Conservation (phyloP, 129 eudicot species). For the Smallanthus sonchifolius region DNA sequence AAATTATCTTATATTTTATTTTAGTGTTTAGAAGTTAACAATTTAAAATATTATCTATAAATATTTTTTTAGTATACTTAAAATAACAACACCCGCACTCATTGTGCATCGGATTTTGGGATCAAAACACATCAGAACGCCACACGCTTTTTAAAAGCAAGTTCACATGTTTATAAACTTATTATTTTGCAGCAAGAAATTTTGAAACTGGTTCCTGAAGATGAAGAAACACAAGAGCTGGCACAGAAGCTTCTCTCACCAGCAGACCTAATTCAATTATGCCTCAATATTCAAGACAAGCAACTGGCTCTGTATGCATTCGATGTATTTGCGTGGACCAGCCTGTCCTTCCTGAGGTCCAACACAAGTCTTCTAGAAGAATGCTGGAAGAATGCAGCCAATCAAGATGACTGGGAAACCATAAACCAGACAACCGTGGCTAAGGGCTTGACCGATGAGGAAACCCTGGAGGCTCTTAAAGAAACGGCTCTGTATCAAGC, state of each 20-base stretch:
- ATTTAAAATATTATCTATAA: too few species aligned
- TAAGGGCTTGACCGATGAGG: conserved; percentile 92
- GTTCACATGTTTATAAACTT: conserved; percentile 6
- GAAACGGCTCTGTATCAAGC: conserved; percentile 80
- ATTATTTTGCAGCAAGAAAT: conserved; percentile 61
- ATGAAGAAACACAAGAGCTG: conserved; percentile 48
- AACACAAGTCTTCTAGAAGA: conserved; percentile 81
- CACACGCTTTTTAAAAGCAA: too few species aligned
- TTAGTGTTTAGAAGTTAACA: too few species aligned
- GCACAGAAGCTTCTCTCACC: conserved; percentile 66
- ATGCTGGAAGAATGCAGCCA: conserved; percentile 91
- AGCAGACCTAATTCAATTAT: conserved; percentile 60
- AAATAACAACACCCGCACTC: too few species aligned
- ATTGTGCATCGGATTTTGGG: too few species aligned
- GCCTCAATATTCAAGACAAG: conserved; percentile 53
- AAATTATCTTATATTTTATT: too few species aligned
- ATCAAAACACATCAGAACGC: too few species aligned
- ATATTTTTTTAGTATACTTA: too few species aligned
- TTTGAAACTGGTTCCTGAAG: conserved; percentile 41
- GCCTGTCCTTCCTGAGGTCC: conserved; percentile 49
- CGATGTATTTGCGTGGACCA: conserved; percentile 84
- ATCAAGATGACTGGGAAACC: conserved; percentile 81
- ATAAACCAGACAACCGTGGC: conserved; percentile 47
- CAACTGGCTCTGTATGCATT: conserved; percentile 64
- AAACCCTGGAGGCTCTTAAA: conserved; percentile 38